Evolutionary conservation across 2,329 filamentous ascomycete species (phyloP), one percentile per base, ranked within the genome.

Genomic region (Cladosporium sp.): DNA sequence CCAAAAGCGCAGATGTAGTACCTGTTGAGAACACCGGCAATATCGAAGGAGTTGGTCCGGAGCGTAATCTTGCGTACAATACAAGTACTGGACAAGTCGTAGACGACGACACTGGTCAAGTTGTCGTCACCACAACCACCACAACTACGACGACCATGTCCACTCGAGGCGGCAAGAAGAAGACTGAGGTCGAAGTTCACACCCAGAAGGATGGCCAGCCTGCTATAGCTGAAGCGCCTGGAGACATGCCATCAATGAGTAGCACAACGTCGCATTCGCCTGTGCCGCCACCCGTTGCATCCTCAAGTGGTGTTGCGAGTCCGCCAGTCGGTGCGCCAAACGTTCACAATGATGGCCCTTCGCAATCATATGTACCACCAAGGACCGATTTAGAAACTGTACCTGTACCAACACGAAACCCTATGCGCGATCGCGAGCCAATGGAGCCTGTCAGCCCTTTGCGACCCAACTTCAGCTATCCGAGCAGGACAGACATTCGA

Each of bases 111-210:
- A 69, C 66, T 1, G 68, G 67, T 4, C 64, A 69, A 55, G 60
- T 68, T 3, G 65, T 70, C 15, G 64, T 64, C 6, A 68, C 65
- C 3, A 63, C 65, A 2, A 70, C 68, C 2, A 69, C 68, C 3
- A 70, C 67, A 9, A 70, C 68, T 3, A 70, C 68, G 6, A 70
- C 68, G 13, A 69, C 67, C 10, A 69, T 65, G 9, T 66, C 65
- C 1, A 68, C 64, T 6, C 61, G 55, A 17, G 45, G 32, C 48
- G 59, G 62, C 12, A 64, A 63, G 48, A 62, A 60, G 42, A 56
- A 58, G 34, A 56, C 60, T 9, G 56, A 55, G 37, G 56, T 61
- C n/a, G 59, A 66, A n/a, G 63, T 64, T 9, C 40, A 48, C 13
- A 65, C 60, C 8, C 47, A 60, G 17, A 47, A 42, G 25, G 44